Conservation (phyloP, 225 moss, liverwort and hornwort species). For the Pseudoscleropodium purum region DNA sequence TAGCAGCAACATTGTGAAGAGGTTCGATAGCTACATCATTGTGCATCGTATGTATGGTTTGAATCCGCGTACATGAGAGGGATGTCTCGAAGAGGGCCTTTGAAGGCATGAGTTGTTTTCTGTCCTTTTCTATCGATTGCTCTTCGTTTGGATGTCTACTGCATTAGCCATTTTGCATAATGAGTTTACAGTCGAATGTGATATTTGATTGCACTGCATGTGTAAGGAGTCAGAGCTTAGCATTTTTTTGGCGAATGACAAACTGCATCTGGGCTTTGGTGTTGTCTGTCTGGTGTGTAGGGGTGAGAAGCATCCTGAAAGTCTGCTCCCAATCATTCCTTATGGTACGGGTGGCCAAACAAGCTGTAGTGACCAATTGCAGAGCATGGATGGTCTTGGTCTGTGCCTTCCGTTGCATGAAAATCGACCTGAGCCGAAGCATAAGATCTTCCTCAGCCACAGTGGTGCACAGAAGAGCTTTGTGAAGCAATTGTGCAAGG, state of each 20-base stretch:
- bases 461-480: neutral
- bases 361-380: neutral
- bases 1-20: neutral
- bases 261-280: neutral
- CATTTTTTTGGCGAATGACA: neutral
- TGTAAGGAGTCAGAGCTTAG: neutral
- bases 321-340: neutral
- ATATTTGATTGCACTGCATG: neutral
- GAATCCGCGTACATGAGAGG: neutral
- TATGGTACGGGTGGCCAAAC: neutral
- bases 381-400: neutral
- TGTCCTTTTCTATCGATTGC: neutral
- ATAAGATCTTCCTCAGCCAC: neutral
- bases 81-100: too few relatives aligned
- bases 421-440: neutral
- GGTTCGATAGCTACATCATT: neutral
- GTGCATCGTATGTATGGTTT: neutral
- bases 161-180: too few relatives aligned
- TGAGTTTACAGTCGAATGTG: neutral
- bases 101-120: neutral
- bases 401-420: neutral
- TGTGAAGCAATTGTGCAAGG: neutral
- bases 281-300: too few relatives aligned
- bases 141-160: too few relatives aligned
- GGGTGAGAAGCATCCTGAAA: too few relatives aligned